Evolutionary conservation across 2,329 filamentous ascomycete species (phyloP).

Genomic region (Trichoderma atrobrunneum): DNA sequence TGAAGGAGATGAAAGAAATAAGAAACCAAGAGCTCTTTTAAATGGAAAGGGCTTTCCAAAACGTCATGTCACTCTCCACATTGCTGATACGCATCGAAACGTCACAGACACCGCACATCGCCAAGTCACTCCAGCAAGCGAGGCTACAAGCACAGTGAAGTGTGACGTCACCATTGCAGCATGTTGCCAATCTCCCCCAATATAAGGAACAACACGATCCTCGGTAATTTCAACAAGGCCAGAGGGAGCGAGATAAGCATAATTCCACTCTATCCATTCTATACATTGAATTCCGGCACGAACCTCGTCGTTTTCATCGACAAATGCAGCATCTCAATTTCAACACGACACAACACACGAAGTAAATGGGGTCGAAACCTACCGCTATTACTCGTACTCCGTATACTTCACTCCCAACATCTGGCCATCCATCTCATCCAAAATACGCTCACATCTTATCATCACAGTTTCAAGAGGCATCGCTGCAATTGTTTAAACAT

Average conservation of each 20-base stretch:
- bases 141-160: background rate
- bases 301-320: background rate
- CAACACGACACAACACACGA: background rate
- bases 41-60: background rate
- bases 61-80: slow-evolving; percentile 15
- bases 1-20: background rate
- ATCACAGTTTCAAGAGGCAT: background rate
- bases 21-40: background rate
- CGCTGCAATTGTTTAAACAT: slow-evolving; percentile 26
- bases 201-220: background rate
- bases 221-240: background rate
- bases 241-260: background rate
- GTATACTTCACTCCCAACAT: background rate
- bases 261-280: background rate
- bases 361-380: background rate
- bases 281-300: background rate
- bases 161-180: slow-evolving; percentile 24
- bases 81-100: background rate
- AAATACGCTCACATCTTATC: background rate
- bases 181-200: background rate
- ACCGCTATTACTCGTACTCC: background rate
- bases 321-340: background rate
- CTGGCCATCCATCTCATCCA: background rate
- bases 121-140: background rate
- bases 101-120: slow-evolving; percentile 17